Evolutionary conservation across 768 basidiomycete species (phyloP), one percentile per base, ranked within the genome.

Genomic region (Amanita fuliginea): DNA sequence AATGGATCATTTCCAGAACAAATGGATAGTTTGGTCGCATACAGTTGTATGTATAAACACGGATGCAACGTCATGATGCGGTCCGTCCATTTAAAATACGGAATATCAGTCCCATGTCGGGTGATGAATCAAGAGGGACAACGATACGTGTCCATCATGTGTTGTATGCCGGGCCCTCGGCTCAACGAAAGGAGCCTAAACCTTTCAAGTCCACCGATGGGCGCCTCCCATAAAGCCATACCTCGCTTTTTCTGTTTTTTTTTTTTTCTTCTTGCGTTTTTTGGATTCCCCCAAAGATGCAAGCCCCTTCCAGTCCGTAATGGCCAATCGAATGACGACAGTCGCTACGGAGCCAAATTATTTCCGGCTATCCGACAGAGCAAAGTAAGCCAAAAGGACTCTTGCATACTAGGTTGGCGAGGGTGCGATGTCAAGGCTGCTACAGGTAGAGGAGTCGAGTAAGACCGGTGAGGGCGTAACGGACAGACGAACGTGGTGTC

Each of bases 371-470:
- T 43, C 26, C 24, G 42, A 28, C 24, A 33, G 43, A 28, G 16
- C 43, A 45, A 45, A 34, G 35, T 37, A 47, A 37, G 24, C 14
- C 37, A 47, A 13, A 33, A 35, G 19, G 2, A 9, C 35, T 21
- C 18, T 34, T 37, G 34, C 46, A 37, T 47, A 24, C 22, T 24
- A 3, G 35, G 35, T 28, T 11, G 18, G 35, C 35, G 35, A 28
- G 10, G 22, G 24, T 39, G 46, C 35, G 44, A 39, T 30, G 46
- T 47, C 46, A 39, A 39, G 24, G 35, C 24, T 37, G 46, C 34
- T 28, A 47, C 35, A 47, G 35, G 46, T 36, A 47, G 46, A 39
- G 46, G 46, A 47, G 46, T 47, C 35, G 46, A 39, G 46, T 47
- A 47, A 47, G 33, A 35, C 34, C 18, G 21, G 39, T 18, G 18